Evolutionary conservation across 805 yeast genomes (phyloP), one percentile per base, ranked within the genome.

Genomic region (Komagataella phaffii): DNA sequence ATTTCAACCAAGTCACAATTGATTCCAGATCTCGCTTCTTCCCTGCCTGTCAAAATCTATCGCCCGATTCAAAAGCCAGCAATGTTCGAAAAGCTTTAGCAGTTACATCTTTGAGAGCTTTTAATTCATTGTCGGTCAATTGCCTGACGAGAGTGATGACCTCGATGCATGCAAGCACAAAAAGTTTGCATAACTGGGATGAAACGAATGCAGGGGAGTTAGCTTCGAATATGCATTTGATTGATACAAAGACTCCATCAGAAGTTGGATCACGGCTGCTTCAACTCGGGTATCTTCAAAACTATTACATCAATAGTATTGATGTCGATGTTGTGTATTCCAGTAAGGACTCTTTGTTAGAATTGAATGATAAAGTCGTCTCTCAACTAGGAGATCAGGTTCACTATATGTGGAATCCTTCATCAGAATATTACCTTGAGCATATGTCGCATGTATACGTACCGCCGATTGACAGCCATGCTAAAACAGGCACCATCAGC

Each of bases 381-480:
- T 83, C 75, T 54, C 63, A 84, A 43, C 66, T 91, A 5, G 98
- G 98, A 1, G 83, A 82, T 46, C 97, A 90, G 64, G 67, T 88
- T 46, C 96, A 90, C 56, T 91, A 85, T 58, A 66, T 91, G 44
- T 91, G 91, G 64, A 95, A 91, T 60, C 96, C 97, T 0, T 67
- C 89, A 51, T 75, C 87, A 4, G 97, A 90, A 64, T 91, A 91
- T 63, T 86, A 95, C 0, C 98, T 97, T 0, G 96, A 91, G 64
- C 80, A 83, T 30, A 79, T 95, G 44, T 91, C 85, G 54, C 72
- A 76, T 53, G 72, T 77, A 2, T 90, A 91, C 61, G 71, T 65
- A 49, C 80, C 88, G 0, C 51, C 53, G 3, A 72, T 71, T 52
- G 67, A 69, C 14, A 63, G 61, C n/a, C 30, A 48, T 17, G 14